Evolutionary conservation across 2,329 filamentous ascomycete genomes (phyloP).

Genomic region (Graphilbum ipis-grandicollis): DNA sequence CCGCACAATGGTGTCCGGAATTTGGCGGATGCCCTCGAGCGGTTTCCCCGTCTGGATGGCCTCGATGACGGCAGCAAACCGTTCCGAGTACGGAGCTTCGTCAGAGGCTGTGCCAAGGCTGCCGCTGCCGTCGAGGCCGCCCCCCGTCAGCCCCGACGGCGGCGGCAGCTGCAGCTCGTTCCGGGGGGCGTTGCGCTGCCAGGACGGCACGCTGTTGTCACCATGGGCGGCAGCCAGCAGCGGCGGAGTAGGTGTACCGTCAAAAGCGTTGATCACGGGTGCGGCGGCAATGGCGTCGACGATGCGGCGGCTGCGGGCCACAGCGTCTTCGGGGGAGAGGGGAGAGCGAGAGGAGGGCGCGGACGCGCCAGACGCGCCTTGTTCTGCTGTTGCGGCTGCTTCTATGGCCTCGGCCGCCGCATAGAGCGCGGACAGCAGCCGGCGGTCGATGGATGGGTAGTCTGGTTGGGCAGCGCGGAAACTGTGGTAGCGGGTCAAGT

Average conservation of each 20-base stretch:
- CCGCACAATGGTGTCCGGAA: slow-evolving; percentile 61
- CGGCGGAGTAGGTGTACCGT: slow-evolving; percentile 6
- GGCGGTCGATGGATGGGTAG: slow-evolving; percentile 9
- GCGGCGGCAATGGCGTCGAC: slow-evolving; percentile 4
- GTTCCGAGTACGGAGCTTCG: slow-evolving; percentile 56
- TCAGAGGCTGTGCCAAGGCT: slow-evolving; percentile 6
- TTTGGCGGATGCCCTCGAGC: slow-evolving; percentile 74
- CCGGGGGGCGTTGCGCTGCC: slow-evolving; percentile 33
- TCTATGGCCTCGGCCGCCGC: slow-evolving; percentile 12
- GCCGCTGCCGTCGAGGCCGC: slow-evolving; percentile 10
- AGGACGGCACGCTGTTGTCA: slow-evolving; percentile 12
- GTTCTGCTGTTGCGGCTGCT: background rate
- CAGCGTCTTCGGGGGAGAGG: too few species aligned
- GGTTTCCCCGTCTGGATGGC: slow-evolving; percentile 68
- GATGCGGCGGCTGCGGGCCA: slow-evolving; percentile 2
- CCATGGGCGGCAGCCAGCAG: background rate
- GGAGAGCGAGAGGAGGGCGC: too few species aligned
- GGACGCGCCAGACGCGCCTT: too few species aligned
- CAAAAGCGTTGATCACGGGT: slow-evolving; percentile 6
- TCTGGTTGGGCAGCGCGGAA: slow-evolving; percentile 5
- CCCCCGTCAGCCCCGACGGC: too few species aligned
- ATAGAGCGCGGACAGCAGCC: slow-evolving; percentile 9
- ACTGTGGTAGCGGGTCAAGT: slow-evolving; percentile 9
- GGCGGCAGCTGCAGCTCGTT: slow-evolving; percentile 27
- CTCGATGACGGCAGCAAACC: slow-evolving; percentile 73